Percentiles rank a stretch among this genome's conserved stretches.
Evolutionary conservation across 176 grass and related monocot species (phyloP).

Genomic region (Bonia amplexicaulis): DNA sequence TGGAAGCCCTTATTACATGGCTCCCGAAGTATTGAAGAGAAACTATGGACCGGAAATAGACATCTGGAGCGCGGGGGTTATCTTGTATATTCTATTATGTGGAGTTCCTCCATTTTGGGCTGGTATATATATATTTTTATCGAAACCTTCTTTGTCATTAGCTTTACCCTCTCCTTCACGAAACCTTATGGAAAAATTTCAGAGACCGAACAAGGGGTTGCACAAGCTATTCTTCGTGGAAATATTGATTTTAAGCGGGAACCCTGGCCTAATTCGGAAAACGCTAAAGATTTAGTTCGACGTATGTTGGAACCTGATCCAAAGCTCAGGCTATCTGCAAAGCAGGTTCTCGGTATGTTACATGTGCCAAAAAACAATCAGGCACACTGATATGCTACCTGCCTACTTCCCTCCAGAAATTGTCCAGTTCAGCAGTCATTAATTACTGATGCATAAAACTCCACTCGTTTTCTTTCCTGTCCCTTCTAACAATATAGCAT

Average conservation of each 20-base stretch:
- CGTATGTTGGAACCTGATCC: slow-evolving; percentile 93
- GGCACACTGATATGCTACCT: slow-evolving; percentile 3
- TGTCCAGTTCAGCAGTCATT: not conserved
- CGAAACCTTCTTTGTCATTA: slow-evolving; percentile 1
- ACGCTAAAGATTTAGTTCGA: slow-evolving; percentile 93
- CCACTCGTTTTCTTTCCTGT: not conserved
- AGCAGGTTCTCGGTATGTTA: slow-evolving; percentile 85
- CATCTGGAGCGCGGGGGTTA: slow-evolving; percentile 98
- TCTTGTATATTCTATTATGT: slow-evolving; percentile 93
- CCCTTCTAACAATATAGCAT: not conserved
- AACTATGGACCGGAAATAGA: slow-evolving; percentile 99
- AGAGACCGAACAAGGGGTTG: slow-evolving; percentile 99
- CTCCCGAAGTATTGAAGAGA: slow-evolving; percentile 92
- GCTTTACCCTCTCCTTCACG: slow-evolving; percentile 2
- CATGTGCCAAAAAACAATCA: not conserved
- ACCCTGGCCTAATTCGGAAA: slow-evolving; percentile 95
- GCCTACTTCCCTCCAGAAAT: not conserved
- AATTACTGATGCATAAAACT: not conserved
- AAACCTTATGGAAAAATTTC: slow-evolving; percentile 33
- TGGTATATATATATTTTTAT: slow-evolving; percentile 38
- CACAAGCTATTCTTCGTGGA: slow-evolving; percentile 94
- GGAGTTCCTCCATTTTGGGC: slow-evolving; percentile 99
- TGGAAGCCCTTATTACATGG: slow-evolving; percentile 99
- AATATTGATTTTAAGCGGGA: slow-evolving; percentile 96
- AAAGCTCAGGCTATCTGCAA: slow-evolving; percentile 90